Conservation (phyloP, 495 filamentous ascomycete species). For the Thermochaetoides thermophila region DNA sequence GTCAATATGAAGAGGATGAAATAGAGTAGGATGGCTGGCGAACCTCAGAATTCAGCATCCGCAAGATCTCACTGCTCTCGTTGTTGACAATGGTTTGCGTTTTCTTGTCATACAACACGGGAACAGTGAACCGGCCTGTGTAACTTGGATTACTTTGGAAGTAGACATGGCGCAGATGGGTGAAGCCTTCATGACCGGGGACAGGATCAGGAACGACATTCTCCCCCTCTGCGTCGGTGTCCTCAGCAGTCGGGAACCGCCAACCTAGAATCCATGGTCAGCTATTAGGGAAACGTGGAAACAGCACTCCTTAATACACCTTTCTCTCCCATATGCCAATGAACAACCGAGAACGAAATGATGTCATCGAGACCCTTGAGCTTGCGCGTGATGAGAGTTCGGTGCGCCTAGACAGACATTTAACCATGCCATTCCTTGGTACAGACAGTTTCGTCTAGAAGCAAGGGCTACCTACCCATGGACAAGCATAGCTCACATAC, state of each 20-base stretch:
- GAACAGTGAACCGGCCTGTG: constrained; percentile 63
- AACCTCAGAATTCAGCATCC: constrained; percentile 46
- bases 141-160: constrained; percentile 53
- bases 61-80: constrained; percentile 71
- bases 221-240: constrained; percentile 38
- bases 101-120: constrained; percentile 64
- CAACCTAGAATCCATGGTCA: constrained; percentile 39
- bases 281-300: not conserved
- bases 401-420: too few relatives aligned
- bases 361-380: constrained; percentile 67
- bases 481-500: constrained; percentile 62
- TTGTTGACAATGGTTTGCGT: constrained; percentile 63
- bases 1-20: not conserved
- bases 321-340: constrained; percentile 47
- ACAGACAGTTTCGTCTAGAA: too few relatives aligned
- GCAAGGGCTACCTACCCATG: constrained; percentile 41
- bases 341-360: constrained; percentile 53
- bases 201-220: constrained; percentile 43
- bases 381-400: constrained; percentile 57
- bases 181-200: constrained; percentile 43
- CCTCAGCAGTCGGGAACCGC: constrained; percentile 56
- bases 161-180: constrained; percentile 55
- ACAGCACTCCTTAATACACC: constrained; percentile 12
- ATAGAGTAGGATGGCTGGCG: too few relatives aligned
- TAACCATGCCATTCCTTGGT: too few relatives aligned